These are phyloP conservation scores for Acer campestre DNA, from an alignment of 345 rosid genomes.

Conservation along the genomic window DNA sequence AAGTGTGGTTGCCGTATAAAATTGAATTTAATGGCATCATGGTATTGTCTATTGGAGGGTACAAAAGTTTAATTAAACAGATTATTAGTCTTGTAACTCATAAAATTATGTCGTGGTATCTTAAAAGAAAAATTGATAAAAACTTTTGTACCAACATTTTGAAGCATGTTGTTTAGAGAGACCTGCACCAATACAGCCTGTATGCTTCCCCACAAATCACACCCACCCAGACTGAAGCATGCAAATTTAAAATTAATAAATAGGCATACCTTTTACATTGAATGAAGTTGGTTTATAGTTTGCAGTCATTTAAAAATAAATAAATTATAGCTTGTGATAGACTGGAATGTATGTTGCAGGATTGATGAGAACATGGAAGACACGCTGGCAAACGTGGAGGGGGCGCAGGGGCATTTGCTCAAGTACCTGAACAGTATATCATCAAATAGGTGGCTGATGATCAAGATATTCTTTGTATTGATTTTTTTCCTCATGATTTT, in stretches of 20 bases:
- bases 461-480: conserved; percentile 49
- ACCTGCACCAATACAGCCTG: not conserved
- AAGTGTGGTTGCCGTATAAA: not conserved
- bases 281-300: not conserved
- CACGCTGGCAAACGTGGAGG: conserved; percentile 44
- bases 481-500: conserved; percentile 51
- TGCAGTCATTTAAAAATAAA: not conserved
- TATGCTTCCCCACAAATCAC: not conserved
- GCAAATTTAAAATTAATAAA: not conserved
- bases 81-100: not conserved
- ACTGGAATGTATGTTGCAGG: conserved; percentile 26
- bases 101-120: not conserved
- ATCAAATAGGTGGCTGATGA: conserved; percentile 51
- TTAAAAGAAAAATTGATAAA: not conserved
- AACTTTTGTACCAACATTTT: not conserved
- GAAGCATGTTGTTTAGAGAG: not conserved
- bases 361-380: conserved; percentile 57
- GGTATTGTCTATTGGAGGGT: not conserved
- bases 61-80: not conserved
- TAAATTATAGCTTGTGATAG: not conserved
- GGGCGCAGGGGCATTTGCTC: conserved; percentile 49
- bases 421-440: conserved; percentile 50
- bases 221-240: not conserved
- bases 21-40: not conserved
- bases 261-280: not conserved